These are phyloP conservation scores for Tilletia indica DNA, from an alignment of 1,284 basidiomycete genomes.

Conservation along the genomic window DNA sequence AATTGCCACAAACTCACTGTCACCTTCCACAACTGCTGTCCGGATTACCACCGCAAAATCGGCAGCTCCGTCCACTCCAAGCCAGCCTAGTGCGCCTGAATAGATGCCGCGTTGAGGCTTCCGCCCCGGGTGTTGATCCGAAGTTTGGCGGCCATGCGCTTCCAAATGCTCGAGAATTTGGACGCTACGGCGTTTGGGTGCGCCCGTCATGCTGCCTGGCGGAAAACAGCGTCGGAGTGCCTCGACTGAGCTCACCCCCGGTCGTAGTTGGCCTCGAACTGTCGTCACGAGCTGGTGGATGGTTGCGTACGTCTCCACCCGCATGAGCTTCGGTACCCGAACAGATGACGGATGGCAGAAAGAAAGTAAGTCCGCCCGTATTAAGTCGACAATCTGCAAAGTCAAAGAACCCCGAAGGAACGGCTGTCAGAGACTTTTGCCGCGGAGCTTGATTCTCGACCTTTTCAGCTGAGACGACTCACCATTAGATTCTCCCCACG, in stretches of 20 bases:
- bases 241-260: constrained; percentile 30
- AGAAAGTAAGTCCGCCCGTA: constrained; percentile 81
- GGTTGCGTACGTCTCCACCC: constrained; percentile 86
- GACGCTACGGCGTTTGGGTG: constrained; percentile 89
- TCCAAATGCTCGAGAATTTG: constrained; percentile 84
- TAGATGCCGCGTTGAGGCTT: constrained; percentile 63
- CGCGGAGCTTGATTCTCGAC: background rate
- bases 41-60: constrained; percentile 96
- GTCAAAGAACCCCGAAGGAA: no score
- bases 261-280: constrained; percentile 64
- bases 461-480: constrained; percentile 24
- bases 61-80: constrained; percentile 80
- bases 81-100: constrained; percentile 81
- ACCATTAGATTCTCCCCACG: constrained; percentile 94
- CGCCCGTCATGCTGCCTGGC: constrained; percentile 92
- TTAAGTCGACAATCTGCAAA: constrained; percentile 80
- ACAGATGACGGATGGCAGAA: constrained; percentile 72
- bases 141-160: constrained; percentile 24
- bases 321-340: constrained; percentile 78
- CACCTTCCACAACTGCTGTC: constrained; percentile 78
- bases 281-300: constrained; percentile 97
- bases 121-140: background rate
- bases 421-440: constrained; percentile 13
- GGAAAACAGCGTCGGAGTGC: constrained; percentile 59
- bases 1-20: constrained; percentile 31